Percentiles rank a stretch among this genome's conserved stretches.
These are phyloP conservation scores for Penicillium sp. DNA, from an alignment of 2,329 filamentous ascomycete genomes.

Conservation along the genomic window DNA sequence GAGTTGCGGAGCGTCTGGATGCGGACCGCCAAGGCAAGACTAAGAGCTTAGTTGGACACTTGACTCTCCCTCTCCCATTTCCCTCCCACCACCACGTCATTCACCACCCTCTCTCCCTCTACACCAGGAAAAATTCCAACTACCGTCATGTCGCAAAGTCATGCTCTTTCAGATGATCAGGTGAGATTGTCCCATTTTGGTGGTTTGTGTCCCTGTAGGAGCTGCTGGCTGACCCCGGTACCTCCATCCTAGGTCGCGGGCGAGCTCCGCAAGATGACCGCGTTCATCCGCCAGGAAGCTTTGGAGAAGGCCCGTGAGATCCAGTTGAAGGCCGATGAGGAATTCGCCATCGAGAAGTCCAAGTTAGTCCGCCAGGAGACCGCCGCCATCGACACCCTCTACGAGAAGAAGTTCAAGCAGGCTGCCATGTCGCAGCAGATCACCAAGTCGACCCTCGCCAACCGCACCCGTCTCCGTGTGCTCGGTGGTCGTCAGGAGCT, in stretches of 20 bases:
- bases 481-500: slow-evolving; percentile 85
- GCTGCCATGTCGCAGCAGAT: slow-evolving; percentile 98
- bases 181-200: slow-evolving; percentile 50
- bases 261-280: slow-evolving; percentile 99
- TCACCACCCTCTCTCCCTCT: slow-evolving; percentile 8
- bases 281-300: slow-evolving; percentile 99
- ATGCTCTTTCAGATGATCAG: slow-evolving; percentile 97
- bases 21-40: slow-evolving; percentile 23
- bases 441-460: slow-evolving; percentile 90
- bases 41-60: slow-evolving; percentile 25
- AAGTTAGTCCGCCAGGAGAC: slow-evolving; percentile 97
- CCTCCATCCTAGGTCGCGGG: slow-evolving; percentile 70
- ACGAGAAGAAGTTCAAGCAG: slow-evolving; percentile 99
- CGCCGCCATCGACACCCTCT: slow-evolving; percentile 82
- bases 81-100: slow-evolving; percentile 23
- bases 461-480: slow-evolving; percentile 90
- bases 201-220: neutral
- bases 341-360: slow-evolving; percentile 98
- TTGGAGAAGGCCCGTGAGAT: slow-evolving; percentile 97
- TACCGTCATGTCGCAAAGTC: slow-evolving; percentile 79
- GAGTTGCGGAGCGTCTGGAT: slow-evolving; percentile 14
- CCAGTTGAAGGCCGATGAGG: slow-evolving; percentile 96
- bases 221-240: slow-evolving; percentile 12
- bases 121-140: slow-evolving; percentile 1
- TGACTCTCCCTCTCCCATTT: slow-evolving; percentile 17